Evolutionary conservation across 345 rosid species (phyloP), one percentile per base, ranked within the genome.

Genomic region (Fremontodendron californicum): DNA sequence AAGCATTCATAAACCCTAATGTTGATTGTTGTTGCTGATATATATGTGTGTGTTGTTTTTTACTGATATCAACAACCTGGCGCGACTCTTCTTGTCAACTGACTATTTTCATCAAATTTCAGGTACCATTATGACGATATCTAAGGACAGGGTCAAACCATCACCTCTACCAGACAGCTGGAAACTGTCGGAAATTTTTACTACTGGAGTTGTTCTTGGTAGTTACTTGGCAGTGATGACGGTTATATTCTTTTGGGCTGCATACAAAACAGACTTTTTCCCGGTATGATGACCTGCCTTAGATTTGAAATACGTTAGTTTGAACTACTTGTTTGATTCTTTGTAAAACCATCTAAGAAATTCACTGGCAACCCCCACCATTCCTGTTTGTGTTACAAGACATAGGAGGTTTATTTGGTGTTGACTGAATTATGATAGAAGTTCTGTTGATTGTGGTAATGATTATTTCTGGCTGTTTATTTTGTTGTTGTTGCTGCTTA

Each of bases 91-190:
- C 15, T 71, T 71, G 75, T 51, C 39, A 77, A 74, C 74, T 74
- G 61, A 81, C 15, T 74, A 13, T 23, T 43, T 19, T 70, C 27
- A 13, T 77, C 81, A 49, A 54, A 76, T 84, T 85, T 78, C 86
- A 96, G 99, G 99, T 79, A 93, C 98, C 54, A 96, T 96, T 57
- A 96, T 91, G 99, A 96, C 99, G 6, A 96, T 96, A 86, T 96
- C 99, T 6, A 93, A 96, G 82, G 99, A 96, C 75, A 90, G 99
- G 77, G 99, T 96, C 88, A 96, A 96, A 78, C 99, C 99, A 74
- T 96, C 99, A 76, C 98, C 97, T 82, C 88, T 92, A 61, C 98
- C 97, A 6, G 99, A 96, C 89, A 93, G 99, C 88, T 92, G 99
- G 99, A 96, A 93, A 86, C 89, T 96, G 71, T 84, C 99, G 1